Evolutionary conservation across 2,329 filamentous ascomycete genomes (phyloP), one percentile per base, ranked within the genome.

Genomic region (Pseudogymnoascus sp.): DNA sequence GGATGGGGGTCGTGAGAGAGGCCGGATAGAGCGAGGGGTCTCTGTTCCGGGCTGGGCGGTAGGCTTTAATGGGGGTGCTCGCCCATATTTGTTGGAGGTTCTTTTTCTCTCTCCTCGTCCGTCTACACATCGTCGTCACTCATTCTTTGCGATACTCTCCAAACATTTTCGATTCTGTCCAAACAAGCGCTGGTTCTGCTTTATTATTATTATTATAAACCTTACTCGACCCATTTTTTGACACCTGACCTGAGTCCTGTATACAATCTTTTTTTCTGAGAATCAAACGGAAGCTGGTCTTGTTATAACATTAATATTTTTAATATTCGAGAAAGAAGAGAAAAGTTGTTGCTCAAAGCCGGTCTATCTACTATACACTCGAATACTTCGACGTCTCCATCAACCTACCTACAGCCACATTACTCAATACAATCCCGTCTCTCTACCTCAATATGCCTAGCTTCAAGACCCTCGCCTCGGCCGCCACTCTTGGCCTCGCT

Each of bases 381-480:
- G 34, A 60, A 60, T 42, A 60, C 59, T 46, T 56, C 34, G 49
- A 63, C 34, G 62, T 68, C 65, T 38, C 62, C 66, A 68, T 59
- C 66, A 61, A 64, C 65, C 61, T 66, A 65, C 42, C 28, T 8
- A 59, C 37, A 37, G 21, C 42, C 59, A 61, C 18, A 18, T 23
- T 63, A 38, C 31, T 36, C 12, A 63, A n/a, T 28, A 34, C 14
- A 46, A 59, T 31, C 60, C 40, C 21, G 59, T 59, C 42, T 61
- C 23, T 38, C 43, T 40, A 23, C 18, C 53, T 46, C 60, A 70
- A 63, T 40, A 73, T 74, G 72, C 69, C 69, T 61, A 70, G 66
- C 63, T 68, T 73, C 60, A 72, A 67, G 68, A 63, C 69, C 43
- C 62, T 72, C 23, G 43, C 72, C 23, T 66, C 69, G 34, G 67